These are phyloP conservation scores for Penicillium argentinense DNA, from an alignment of 495 filamentous ascomycete species.

Conservation along the genomic window DNA sequence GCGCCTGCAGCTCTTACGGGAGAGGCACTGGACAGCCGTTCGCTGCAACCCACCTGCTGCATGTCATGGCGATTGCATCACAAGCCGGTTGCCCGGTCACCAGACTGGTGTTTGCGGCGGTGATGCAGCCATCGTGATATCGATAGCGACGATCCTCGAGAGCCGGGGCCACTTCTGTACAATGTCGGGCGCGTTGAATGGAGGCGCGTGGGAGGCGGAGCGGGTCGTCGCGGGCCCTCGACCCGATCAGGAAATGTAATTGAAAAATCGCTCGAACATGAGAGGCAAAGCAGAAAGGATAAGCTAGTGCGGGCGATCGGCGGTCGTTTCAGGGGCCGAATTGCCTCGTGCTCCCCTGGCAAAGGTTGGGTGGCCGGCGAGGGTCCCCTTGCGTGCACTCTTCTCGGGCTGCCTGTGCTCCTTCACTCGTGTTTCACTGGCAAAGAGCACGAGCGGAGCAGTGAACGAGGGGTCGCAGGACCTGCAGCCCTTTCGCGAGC, in stretches of 20 bases:
- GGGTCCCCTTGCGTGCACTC: conserved; percentile 8
- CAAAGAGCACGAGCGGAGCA: conserved; percentile 8
- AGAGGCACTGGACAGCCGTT: background rate
- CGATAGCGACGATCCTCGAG: conserved; percentile 1
- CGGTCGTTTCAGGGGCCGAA: conserved; percentile 16
- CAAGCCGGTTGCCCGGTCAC: background rate
- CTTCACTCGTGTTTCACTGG: conserved; percentile 28
- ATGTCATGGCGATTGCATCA: conserved; percentile 14
- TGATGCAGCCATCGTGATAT: conserved; percentile 16
- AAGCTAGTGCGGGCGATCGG: background rate
- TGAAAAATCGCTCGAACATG: background rate
- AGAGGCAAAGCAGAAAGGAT: conserved; percentile 1
- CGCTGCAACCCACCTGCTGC: background rate
- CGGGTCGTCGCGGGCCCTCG: conserved; percentile 8
- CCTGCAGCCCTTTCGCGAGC: background rate
- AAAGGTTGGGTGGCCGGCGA: background rate
- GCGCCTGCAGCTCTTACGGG: background rate
- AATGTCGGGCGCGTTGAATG: too few species aligned
- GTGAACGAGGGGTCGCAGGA: background rate
- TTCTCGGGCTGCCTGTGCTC: background rate
- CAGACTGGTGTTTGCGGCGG: background rate
- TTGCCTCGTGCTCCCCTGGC: conserved; percentile 13
- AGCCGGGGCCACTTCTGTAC: background rate
- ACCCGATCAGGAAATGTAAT: conserved; percentile 23
- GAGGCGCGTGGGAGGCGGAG: background rate